Evolutionary conservation across 768 basidiomycete species (phyloP).

Genomic region (Russula sp.): DNA sequence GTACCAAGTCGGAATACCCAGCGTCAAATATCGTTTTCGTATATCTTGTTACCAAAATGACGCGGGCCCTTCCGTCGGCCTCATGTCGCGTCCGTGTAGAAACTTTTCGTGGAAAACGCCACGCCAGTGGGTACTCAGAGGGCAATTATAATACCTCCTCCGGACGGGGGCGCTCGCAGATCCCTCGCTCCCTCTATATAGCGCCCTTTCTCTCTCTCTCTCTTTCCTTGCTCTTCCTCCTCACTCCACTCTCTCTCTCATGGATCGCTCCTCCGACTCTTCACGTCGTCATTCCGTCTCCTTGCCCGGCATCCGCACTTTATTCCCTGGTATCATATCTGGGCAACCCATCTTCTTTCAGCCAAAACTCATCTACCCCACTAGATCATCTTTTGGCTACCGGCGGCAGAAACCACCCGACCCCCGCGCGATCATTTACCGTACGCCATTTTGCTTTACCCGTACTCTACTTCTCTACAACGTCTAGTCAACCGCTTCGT

Average conservation of each 20-base stretch:
- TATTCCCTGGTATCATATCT: constrained; percentile 29
- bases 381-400: constrained; percentile 22
- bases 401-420: constrained; percentile 9
- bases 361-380: constrained; percentile 16
- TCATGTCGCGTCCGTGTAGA: constrained; percentile 20
- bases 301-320: constrained; percentile 30
- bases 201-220: constrained; percentile 12
- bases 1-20: no score
- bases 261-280: constrained; percentile 18
- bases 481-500: background rate
- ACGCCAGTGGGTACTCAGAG: constrained; percentile 19
- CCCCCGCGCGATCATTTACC: background rate
- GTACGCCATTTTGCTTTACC: constrained; percentile 1
- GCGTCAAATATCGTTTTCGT: constrained; percentile 16
- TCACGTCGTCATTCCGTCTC: constrained; percentile 19
- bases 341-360: constrained; percentile 8
- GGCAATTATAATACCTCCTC: constrained; percentile 23
- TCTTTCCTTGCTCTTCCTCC: constrained; percentile 4
- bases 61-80: constrained; percentile 20
- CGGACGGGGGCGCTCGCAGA: constrained; percentile 22
- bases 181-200: constrained; percentile 23
- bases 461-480: background rate
- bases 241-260: constrained; percentile 4
- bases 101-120: constrained; percentile 23
- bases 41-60: constrained; percentile 21